Evolutionary conservation across 129 eudicot species (phyloP).

Genomic region (Tagetes erecta): DNA sequence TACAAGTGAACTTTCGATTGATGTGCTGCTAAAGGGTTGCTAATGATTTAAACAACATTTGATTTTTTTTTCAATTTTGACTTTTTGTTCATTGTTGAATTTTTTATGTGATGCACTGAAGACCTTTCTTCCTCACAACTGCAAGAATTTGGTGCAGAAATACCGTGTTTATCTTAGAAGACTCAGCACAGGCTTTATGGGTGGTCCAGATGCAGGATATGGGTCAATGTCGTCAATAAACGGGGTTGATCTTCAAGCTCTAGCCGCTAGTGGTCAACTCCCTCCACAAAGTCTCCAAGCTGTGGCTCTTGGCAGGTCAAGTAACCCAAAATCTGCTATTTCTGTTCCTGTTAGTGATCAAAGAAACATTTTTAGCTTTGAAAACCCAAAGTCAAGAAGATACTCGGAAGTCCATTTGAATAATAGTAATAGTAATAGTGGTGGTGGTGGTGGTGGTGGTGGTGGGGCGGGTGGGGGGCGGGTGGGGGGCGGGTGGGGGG

Average conservation of each 20-base stretch:
- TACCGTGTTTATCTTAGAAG: conserved; percentile 96
- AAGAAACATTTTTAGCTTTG: conserved; percentile 83
- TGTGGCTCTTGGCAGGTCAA: conserved; percentile 56
- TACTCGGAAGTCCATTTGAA: conserved; percentile 56
- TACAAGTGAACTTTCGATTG: neutral
- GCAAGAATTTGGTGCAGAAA: conserved; percentile 71
- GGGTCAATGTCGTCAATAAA: conserved; percentile 67
- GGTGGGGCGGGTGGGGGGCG: too few species aligned
- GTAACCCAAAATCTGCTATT: conserved; percentile 47
- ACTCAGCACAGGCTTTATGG: conserved; percentile 76
- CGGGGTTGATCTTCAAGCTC: conserved; percentile 81
- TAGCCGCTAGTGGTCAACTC: conserved; percentile 86
- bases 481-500: too few species aligned
- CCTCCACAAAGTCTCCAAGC: conserved; percentile 87
- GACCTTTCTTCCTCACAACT: conserved; percentile 48
- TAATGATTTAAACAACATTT: neutral
- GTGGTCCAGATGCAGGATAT: conserved; percentile 53
- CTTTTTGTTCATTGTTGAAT: conserved; percentile 28
- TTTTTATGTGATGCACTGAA: conserved; percentile 45
- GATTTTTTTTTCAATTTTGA: conserved; percentile 34
- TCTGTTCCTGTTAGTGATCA: conserved; percentile 64
- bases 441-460: too few species aligned
- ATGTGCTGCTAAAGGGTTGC: conserved; percentile 16
- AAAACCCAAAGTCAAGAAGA: conserved; percentile 56
- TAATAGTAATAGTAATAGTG: conserved; percentile 10